Evolutionary conservation across 1,139 yeast species (phyloP), one percentile per base, ranked within the genome.

Genomic region (Candida pseudocylindracea): DNA sequence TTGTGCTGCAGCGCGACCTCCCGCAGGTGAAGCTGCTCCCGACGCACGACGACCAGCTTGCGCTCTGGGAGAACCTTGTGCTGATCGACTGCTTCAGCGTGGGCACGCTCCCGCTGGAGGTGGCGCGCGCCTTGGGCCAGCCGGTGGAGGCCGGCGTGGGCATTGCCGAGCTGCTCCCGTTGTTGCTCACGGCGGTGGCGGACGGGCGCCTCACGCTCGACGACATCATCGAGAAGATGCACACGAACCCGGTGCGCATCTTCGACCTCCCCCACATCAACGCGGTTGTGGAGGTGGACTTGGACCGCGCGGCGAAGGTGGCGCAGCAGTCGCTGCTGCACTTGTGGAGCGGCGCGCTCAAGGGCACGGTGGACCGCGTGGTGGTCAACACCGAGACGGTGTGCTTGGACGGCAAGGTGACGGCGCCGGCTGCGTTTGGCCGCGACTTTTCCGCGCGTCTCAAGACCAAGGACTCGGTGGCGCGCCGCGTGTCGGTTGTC

Each of bases 321-420:
- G 45, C 64, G 39, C 56, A 59, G 51, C 54, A 37, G 38, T 53
- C 35, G 54, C 57, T 45, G 55, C 38, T 50, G n/a, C 37, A 39
- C 15, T 45, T 48, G 36, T 40, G 38, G 31, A 41, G 41, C 36
- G 56, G 60, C 34, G 30, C 15, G 27, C 59, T 78, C 46, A 62
- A 57, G 39, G 96, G 95, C 39, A 72, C 80, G 42, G 74, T 88
- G 45, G 93, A 81, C 54, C 71, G 96, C 50, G 96, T 88, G 34
- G 65, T 73, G 40, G 61, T 79, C 51, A 70, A 72, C 42, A 74
- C 71, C 39, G 73, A 73, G 49, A 78, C 93, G 36, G 80, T 75
- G 37, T 75, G 81, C 41, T 64, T 83, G 42, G 94, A 85, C 49
- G 94, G 93, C 42, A 66, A 66, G 37, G 55, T 80, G 33, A 60